Conservation (phyloP, 805 yeast species). For the Sugiyamaella americana region DNA sequence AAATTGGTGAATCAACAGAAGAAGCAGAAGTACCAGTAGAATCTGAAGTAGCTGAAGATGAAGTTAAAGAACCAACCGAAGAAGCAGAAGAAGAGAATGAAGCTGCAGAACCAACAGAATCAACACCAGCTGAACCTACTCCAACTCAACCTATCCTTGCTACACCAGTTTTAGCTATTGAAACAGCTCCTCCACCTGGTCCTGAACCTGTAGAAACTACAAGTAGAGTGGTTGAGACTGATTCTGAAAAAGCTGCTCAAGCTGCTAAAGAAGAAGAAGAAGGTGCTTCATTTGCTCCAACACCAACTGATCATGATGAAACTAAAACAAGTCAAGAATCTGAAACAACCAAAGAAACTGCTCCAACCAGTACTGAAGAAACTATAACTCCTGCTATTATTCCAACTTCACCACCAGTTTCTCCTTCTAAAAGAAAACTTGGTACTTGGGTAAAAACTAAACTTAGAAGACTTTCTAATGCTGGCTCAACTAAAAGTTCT, state of each 20-base stretch:
- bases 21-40: conserved; percentile 2
- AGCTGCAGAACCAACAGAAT: neutral
- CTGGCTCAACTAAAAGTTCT: neutral
- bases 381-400: conserved; percentile 3
- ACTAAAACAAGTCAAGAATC: conserved; percentile 1
- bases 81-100: conserved; percentile 8
- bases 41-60: conserved; percentile 2
- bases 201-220: neutral
- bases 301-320: conserved; percentile 4
- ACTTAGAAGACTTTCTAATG: conserved; percentile 6
- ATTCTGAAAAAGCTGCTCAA: conserved; percentile 2
- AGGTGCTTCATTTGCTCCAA: conserved; percentile 5
- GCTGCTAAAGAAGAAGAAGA: conserved; percentile 13
- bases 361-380: neutral
- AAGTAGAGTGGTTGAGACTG: neutral
- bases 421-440: conserved; percentile 5
- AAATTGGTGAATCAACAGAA: neutral
- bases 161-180: neutral
- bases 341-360: neutral
- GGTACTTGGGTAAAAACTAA: conserved; percentile 3
- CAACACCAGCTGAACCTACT: neutral
- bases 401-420: conserved; percentile 3
- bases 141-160: conserved; percentile 14
- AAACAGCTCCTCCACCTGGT: too few species aligned
- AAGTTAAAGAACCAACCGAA: conserved; percentile 6